Percentiles rank a stretch among this genome's conserved stretches.
Evolutionary conservation across 306 rosid species (phyloP).

Genomic region (Gleditsia sinensis): DNA sequence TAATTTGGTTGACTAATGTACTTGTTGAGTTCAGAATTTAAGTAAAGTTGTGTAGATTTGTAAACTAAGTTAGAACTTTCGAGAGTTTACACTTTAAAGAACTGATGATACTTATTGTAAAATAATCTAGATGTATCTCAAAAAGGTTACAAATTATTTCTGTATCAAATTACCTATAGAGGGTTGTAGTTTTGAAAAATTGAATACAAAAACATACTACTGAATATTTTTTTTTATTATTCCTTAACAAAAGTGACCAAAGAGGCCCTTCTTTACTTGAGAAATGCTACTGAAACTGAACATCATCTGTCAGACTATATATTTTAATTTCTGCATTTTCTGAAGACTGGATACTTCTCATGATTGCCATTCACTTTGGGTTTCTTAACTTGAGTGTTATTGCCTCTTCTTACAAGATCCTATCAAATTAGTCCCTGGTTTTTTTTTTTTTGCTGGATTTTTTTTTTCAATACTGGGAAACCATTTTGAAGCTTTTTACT

Average conservation of each 20-base stretch:
- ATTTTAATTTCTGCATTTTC: background rate
- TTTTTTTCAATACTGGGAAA: background rate
- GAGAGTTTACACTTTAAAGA: background rate
- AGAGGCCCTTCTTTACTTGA: background rate
- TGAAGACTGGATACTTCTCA: background rate
- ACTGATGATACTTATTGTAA: background rate
- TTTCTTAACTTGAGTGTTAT: background rate
- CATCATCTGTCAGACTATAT: background rate
- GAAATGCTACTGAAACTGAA: constrained; percentile 12
- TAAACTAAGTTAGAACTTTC: background rate
- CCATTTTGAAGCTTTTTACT: background rate
- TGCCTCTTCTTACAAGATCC: background rate
- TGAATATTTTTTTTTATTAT: background rate
- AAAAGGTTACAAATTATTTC: background rate
- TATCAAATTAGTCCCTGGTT: background rate
- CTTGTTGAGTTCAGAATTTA: background rate
- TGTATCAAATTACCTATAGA: background rate
- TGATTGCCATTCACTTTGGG: background rate
- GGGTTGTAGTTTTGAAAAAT: background rate
- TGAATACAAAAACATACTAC: too few relatives aligned
- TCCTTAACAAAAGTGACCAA: background rate
- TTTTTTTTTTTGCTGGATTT: background rate
- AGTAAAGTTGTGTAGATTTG: background rate
- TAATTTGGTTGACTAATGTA: background rate
- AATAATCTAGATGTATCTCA: background rate